Evolutionary conservation across 768 basidiomycete genomes (phyloP).

Genomic region (Galerina marginata): DNA sequence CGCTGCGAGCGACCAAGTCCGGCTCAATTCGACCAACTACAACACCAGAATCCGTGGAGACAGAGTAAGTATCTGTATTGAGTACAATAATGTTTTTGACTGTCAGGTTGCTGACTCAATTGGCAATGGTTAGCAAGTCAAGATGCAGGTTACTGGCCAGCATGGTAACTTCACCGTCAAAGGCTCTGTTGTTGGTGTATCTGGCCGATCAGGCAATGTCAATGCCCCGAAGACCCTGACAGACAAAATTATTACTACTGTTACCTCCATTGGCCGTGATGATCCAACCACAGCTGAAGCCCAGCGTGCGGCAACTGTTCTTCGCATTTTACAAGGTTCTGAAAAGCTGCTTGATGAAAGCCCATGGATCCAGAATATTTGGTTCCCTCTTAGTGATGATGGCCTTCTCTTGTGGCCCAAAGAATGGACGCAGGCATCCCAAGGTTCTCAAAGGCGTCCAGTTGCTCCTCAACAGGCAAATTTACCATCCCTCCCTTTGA

Average conservation of each 20-base stretch:
- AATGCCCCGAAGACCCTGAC: slow-evolving; percentile 24
- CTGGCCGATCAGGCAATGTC: slow-evolving; percentile 41
- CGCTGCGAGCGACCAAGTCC: slow-evolving; percentile 19
- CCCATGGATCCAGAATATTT: slow-evolving; percentile 57
- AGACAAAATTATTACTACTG: slow-evolving; percentile 39
- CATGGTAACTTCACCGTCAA: slow-evolving; percentile 44
- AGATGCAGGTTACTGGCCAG: slow-evolving; percentile 29
- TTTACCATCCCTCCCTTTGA: slow-evolving; percentile 31
- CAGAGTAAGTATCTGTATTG: slow-evolving; percentile 45
- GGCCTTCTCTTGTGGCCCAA: slow-evolving; percentile 44
- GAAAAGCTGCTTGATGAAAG: slow-evolving; percentile 40
- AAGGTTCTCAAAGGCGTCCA: neutral
- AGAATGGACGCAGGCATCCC: slow-evolving; percentile 31
- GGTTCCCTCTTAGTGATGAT: slow-evolving; percentile 39
- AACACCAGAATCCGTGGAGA: slow-evolving; percentile 37
- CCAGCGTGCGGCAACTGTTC: slow-evolving; percentile 45
- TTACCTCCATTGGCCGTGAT: slow-evolving; percentile 60
- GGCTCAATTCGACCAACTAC: slow-evolving; percentile 42
- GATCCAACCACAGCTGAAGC: slow-evolving; percentile 64
- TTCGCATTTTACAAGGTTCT: slow-evolving; percentile 48
- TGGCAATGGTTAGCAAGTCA: slow-evolving; percentile 29
- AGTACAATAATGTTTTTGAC: neutral
- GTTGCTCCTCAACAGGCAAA: neutral
- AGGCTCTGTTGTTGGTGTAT: slow-evolving; percentile 48
- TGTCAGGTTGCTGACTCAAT: neutral